These are phyloP conservation scores for Heliamphora pulchella DNA, from an alignment of 179 eudicot genomes.

Conservation along the genomic window DNA sequence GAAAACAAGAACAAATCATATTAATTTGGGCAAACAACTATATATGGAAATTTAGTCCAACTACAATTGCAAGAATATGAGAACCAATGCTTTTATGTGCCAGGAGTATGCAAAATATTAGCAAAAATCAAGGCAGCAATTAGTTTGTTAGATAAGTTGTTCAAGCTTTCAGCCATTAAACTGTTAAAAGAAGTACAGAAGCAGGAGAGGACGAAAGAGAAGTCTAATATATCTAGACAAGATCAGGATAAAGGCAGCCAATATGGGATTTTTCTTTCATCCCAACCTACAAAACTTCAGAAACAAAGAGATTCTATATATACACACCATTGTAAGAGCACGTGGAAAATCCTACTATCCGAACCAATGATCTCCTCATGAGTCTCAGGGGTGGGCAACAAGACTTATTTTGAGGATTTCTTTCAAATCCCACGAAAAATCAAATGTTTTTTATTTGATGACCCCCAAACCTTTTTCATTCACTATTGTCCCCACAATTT, in stretches of 20 bases:
- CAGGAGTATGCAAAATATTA: not conserved
- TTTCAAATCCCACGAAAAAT: too few species aligned
- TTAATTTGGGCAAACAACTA: not conserved
- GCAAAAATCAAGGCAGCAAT: constrained; percentile 4
- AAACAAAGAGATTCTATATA: not conserved
- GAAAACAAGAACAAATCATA: not conserved
- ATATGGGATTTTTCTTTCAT: not conserved
- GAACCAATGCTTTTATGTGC: not conserved
- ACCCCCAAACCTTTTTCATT: too few species aligned
- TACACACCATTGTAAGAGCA: not conserved
- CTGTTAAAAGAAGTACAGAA: not conserved
- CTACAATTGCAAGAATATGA: not conserved
- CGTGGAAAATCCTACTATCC: not conserved
- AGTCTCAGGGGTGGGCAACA: not conserved
- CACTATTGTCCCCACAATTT: too few species aligned
- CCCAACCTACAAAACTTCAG: not conserved
- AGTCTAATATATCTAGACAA: not conserved
- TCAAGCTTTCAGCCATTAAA: too few species aligned
- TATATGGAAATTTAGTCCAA: not conserved
- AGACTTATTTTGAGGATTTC: too few species aligned
- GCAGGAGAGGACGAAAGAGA: not conserved
- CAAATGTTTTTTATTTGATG: too few species aligned
- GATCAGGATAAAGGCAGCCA: not conserved
- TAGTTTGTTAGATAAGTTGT: not conserved
- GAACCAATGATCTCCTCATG: not conserved